Base-by-base conservation (phyloP, 2,329 filamentous ascomycete genomes). In the Sclerotiophoma versabilis region DNA sequence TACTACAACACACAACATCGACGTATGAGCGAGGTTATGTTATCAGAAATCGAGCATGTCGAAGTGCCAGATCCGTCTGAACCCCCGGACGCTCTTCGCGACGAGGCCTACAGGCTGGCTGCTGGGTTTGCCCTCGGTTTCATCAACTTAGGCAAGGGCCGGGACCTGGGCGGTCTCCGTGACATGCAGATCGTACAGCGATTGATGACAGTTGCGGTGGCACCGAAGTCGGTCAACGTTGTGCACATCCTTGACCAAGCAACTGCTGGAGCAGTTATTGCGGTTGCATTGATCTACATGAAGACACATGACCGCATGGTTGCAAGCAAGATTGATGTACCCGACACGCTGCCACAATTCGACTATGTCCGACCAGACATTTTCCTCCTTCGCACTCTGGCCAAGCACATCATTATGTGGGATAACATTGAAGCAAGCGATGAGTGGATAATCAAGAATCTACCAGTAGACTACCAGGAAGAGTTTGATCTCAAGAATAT, bases 11-110 rank as follows among this genome's bases (percentile, higher is more conserved):
- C 93, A 23, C 93, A 98, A 68, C 96, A 99, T 76, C 90, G 96
- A 25, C 88, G 96, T 30, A 99, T 99, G 95, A 98, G 92, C 70
- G 95, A 99, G 73, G 92, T 98, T 15, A 97, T 99, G 92, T 85
- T 99, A 44, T 98, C 93, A 0, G 95, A 99, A 73, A 95, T 99
- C 57, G 92, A 97, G 72, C 89, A 93, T 59, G 83, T 92, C 45
- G 92, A 95, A 22, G 84, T 90, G 30, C 90, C 93, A 47, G 93
- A 97, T 55, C 80, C 81, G 5, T 80, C 81, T 22, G 75, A 80
- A 46, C 80, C 83, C 7, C 89, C 93, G 52, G 91, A 96, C 66
- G 87, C 87, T 19, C 77, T 98, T 42, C 87, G 93, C 20, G 93
- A 96, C 69, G 95, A 99, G 77, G 93, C 93, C n/a, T 99, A 99